Evolutionary conservation across 257 asterid species (phyloP).

Genomic region (Forsythia suspensa): DNA sequence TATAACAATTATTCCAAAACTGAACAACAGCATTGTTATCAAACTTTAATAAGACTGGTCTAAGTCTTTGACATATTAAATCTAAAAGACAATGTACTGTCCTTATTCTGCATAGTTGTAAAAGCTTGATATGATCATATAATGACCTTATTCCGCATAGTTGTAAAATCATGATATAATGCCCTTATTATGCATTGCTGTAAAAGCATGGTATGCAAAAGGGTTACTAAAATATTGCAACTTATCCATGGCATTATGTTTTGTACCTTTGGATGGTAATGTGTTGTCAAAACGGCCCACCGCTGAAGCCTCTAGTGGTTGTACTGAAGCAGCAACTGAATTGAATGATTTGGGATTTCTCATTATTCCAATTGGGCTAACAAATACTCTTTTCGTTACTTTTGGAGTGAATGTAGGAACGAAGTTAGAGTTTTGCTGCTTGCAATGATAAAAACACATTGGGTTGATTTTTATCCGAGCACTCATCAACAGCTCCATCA

Average conservation of each 20-base stretch:
- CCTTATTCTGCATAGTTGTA: background rate
- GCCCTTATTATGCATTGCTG: background rate
- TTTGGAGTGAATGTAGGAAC: slow-evolving; percentile 36
- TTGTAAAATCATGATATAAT: background rate
- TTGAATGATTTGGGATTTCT: slow-evolving; percentile 39
- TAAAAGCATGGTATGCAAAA: background rate
- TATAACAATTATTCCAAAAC: background rate
- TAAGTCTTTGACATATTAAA: slow-evolving; percentile 3
- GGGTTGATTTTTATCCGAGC: slow-evolving; percentile 49
- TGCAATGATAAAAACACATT: slow-evolving; percentile 27
- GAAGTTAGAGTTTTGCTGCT: slow-evolving; percentile 26
- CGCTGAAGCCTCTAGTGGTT: slow-evolving; percentile 50
- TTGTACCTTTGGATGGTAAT: slow-evolving; percentile 70
- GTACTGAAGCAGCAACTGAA: slow-evolving; percentile 58
- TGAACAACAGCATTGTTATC: background rate
- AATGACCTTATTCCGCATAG: too few species aligned
- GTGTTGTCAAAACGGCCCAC: slow-evolving; percentile 54
- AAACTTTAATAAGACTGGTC: background rate
- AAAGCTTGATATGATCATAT: background rate
- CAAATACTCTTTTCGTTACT: slow-evolving; percentile 29
- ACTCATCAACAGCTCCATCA: slow-evolving; percentile 72
- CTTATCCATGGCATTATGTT: background rate
- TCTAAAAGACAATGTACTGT: background rate
- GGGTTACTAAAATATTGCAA: background rate
- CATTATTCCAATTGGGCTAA: slow-evolving; percentile 31